Conservation (phyloP, 129 eudicot species). For the Heracleum sosnowskyi region DNA sequence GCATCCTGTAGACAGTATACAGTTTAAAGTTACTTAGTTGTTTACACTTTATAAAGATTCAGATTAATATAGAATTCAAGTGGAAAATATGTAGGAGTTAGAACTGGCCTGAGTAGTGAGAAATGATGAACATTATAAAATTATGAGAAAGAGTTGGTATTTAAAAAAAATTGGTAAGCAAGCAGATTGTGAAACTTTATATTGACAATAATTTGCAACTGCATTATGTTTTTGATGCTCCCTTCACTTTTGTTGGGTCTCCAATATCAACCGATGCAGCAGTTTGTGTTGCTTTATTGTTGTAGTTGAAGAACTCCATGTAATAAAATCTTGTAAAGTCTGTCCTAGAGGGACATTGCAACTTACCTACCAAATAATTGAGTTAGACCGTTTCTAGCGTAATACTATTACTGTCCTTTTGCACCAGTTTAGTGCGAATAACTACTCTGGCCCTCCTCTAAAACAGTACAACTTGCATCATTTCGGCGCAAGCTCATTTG, state of each 20-base stretch:
- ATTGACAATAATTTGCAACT: not conserved
- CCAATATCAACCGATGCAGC: not conserved
- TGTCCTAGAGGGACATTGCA: not conserved
- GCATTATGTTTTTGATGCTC: not conserved
- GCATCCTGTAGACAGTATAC: not conserved
- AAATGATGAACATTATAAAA: not conserved
- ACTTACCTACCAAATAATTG: not conserved
- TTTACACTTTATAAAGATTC: not conserved
- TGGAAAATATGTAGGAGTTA: not conserved
- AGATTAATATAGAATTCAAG: not conserved
- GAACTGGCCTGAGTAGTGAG: not conserved
- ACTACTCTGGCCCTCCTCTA: not conserved
- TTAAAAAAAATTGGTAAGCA: not conserved
- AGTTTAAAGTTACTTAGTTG: not conserved
- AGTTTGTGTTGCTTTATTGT: not conserved
- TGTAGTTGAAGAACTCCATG: not conserved
- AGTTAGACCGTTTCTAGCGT: not conserved
- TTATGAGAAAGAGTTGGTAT: not conserved
- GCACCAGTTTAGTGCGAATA: not conserved
- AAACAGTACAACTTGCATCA: not conserved
- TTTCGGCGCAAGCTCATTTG: not conserved
- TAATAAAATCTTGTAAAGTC: not conserved
- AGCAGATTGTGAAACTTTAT: not conserved
- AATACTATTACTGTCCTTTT: not conserved
- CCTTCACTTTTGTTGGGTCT: not conserved